phyloP scores from a whole-genome alignment of 495 filamentous ascomycete genomes.

The Penicillium silybi region DNA sequence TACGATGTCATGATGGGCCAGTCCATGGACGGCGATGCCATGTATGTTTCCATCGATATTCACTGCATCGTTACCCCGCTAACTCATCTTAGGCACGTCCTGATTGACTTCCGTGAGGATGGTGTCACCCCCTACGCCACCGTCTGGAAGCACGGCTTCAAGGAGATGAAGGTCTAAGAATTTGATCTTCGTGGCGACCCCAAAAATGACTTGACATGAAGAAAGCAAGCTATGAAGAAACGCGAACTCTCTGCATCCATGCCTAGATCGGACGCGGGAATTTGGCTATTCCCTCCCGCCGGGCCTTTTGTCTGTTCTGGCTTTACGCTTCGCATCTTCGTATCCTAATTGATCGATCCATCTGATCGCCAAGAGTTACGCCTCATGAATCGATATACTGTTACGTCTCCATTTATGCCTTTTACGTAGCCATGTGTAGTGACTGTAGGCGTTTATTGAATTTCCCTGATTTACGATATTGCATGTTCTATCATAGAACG shows the following conservation, averaged over 20 bases:
- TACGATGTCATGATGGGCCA: conserved; percentile 91
- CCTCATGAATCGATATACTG: conserved; percentile 42
- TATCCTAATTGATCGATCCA: conserved; percentile 32
- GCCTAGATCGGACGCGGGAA: conserved; percentile 14
- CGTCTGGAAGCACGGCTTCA: conserved; percentile 94
- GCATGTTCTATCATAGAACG: background rate
- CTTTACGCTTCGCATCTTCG: conserved; percentile 28
- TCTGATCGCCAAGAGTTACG: conserved; percentile 37
- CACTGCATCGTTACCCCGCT: conserved; percentile 4
- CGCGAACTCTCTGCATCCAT: conserved; percentile 19
- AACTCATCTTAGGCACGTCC: conserved; percentile 63
- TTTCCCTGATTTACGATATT: background rate
- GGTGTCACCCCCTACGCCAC: conserved; percentile 84
- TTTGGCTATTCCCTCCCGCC: conserved; percentile 10
- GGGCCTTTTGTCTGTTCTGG: conserved; percentile 21
- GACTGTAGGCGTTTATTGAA: background rate
- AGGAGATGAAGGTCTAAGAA: conserved; percentile 87
- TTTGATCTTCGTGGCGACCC: conserved; percentile 3
- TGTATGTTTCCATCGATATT: conserved; percentile 50
- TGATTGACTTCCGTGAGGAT: conserved; percentile 96
- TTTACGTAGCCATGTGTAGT: background rate
- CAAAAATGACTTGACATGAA: conserved; percentile 33
- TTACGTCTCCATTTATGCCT: conserved; percentile 20
- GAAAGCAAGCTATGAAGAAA: conserved; percentile 25
- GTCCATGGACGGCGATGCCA: conserved; percentile 86